Conservation (phyloP, 2,329 filamentous ascomycete genomes). For the Colletotrichum cuscutae region DNA sequence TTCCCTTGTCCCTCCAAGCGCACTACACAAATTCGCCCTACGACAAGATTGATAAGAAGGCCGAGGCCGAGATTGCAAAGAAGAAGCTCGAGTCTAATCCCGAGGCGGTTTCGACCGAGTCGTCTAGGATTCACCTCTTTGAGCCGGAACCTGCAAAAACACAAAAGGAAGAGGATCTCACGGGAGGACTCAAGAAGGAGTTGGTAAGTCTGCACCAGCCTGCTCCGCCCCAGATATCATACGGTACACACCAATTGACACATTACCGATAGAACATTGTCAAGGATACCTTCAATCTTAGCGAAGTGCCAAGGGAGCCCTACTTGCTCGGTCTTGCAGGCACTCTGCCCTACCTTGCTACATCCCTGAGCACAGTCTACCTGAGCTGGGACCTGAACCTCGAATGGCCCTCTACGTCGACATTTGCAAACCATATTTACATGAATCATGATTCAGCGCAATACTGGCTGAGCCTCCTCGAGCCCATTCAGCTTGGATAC, state of each 20-base stretch:
- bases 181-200: constrained; percentile 54
- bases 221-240: background rate
- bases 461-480: constrained; percentile 77
- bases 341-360: constrained; percentile 86
- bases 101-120: constrained; percentile 68
- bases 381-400: constrained; percentile 86
- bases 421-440: constrained; percentile 72
- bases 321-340: constrained; percentile 78
- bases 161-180: constrained; percentile 41
- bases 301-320: constrained; percentile 73
- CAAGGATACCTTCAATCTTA: constrained; percentile 75
- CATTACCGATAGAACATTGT: constrained; percentile 63
- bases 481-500: constrained; percentile 91
- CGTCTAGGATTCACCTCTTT: constrained; percentile 62
- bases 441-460: constrained; percentile 78
- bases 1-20: constrained; percentile 19
- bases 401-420: constrained; percentile 67
- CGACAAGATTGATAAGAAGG: constrained; percentile 60
- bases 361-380: constrained; percentile 83
- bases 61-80: constrained; percentile 64
- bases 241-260: constrained; percentile 7
- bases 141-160: constrained; percentile 46
- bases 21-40: constrained; percentile 40
- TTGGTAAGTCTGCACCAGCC: constrained; percentile 61
- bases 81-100: constrained; percentile 69